These are phyloP conservation scores for Orbilia ellipsospora DNA, from an alignment of 2,329 filamentous ascomycete species.

Conservation along the genomic window DNA sequence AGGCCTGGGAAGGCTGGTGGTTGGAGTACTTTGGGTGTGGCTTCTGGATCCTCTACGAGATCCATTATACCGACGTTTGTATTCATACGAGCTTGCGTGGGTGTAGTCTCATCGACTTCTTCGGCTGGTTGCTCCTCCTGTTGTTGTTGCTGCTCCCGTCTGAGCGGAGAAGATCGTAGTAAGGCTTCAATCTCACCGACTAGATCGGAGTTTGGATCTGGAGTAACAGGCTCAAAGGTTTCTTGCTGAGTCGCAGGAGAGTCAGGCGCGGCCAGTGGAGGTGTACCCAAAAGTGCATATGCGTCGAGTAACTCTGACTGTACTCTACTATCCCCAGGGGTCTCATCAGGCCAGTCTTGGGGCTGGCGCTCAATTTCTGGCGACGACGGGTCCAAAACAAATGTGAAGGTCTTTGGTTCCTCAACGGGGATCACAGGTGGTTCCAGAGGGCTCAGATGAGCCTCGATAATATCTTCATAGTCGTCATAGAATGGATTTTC, in stretches of 20 bases:
- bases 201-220: conserved; percentile 51
- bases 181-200: conserved; percentile 50
- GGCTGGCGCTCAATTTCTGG: conserved; percentile 24
- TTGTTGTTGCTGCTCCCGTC: conserved; percentile 15
- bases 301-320: background rate
- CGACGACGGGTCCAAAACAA: conserved; percentile 8
- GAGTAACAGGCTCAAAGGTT: conserved; percentile 21
- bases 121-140: conserved; percentile 4
- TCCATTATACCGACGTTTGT: background rate
- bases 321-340: conserved; percentile 8
- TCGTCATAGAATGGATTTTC: conserved; percentile 52
- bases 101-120: conserved; percentile 26
- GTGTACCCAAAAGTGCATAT: conserved; percentile 5
- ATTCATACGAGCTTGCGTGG: conserved; percentile 19
- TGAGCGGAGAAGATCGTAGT: conserved; percentile 38
- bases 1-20: conserved; percentile 31
- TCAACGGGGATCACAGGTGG: background rate
- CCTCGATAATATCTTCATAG: conserved; percentile 49
- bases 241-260: conserved; percentile 27
- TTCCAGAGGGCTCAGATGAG: conserved; percentile 33
- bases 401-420: conserved; percentile 6
- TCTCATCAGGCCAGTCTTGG: conserved; percentile 36
- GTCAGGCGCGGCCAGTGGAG: conserved; percentile 30
- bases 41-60: conserved; percentile 9
- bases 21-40: conserved; percentile 33